Evolutionary conservation across 306 rosid genomes (phyloP), one percentile per base, ranked within the genome.

Genomic region (Lathyrus sativus): DNA sequence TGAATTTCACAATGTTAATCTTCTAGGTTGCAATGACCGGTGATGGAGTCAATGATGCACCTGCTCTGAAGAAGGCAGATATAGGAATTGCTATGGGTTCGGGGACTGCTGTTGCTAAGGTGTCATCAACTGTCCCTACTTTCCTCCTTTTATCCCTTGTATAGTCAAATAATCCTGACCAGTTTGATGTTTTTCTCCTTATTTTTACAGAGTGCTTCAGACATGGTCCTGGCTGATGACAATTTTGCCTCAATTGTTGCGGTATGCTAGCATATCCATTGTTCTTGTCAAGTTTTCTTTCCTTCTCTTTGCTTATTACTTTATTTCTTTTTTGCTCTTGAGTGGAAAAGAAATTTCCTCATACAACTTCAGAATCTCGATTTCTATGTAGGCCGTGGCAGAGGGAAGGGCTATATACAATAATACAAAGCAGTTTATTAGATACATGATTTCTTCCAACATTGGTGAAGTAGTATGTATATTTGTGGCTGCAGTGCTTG

Each of bases 51-150:
- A 93, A 93, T 72, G 99, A 93, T 77, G 99, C 99, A 60, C 99
- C 99, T 60, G 99, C 99, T 31, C 81, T 93, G 41, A 93, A 93
- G 78, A 90, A 86, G 80, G 97, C 99, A n/a, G 96, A 93, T 72
- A 93, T 93, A 43, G 99, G 99, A 76, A 88, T 93, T 74, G 95
- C 97, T 75, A 93, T 93, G 99, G 99, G 99, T 67, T 93, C 98
- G 26, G 98, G 98, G 70, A 93, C 98, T 75, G 96, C 97, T 51
- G 98, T 93, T 76, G 95, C 98, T 45, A 93, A 93, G 98, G 98
- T 92, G 73, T 76, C 45, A 50, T 71, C 56, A 28, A 74, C 38
- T 46, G 56, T 59, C 69, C 62, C 26, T 45, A 29, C 54, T 38
- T 18, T 26, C 33, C 11, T 4, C 65, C 11, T 48, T 28, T 55